Evolutionary conservation across 768 basidiomycete genomes (phyloP), one percentile per base, ranked within the genome.

Genomic region (Suillus luteus): DNA sequence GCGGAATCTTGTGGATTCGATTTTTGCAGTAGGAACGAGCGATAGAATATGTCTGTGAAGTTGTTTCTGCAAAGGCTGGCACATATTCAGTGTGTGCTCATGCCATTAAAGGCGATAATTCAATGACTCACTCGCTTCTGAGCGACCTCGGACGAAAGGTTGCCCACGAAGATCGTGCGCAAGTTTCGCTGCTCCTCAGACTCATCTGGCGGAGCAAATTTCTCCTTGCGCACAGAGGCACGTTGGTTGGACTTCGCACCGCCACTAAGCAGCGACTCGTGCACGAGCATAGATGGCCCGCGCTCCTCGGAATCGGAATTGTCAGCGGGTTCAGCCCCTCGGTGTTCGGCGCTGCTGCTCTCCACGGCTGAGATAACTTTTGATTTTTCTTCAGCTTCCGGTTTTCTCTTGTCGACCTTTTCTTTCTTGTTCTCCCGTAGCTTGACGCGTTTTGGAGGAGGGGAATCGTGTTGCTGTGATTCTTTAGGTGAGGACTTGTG

Each of bases 1-100:
- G 59, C 96, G 93, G 81, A 96, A 97, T 49, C 96, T 93, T 31
- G 87, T 84, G 5, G 95, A 95, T 71, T 99, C 96, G 66, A 97
- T 89, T 79, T 91, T 93, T 60, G 92, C 87, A 0, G 81, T 76
- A 3, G 92, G 88, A 15, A 92, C 81, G 65, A 85, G 82, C 1
- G 88, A 78, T 27, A 94, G 80, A 65, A 98, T 83, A 72, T 96
- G 92, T 33, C 85, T 82, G 65, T 87, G 87, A 35, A 99, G 79
- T 66, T 88, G 85, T 73, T 94, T 95, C 67, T 87, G 84, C 22
- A 87, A 71, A 11, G 90, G 82, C 95, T 97, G 67, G 3, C 46
- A 48, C 60, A 59, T 62, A 31, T n/a, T 37, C 15, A 46, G 65
- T 33, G 63, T 60, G 64, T 35, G 64, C 60, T 38, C 61, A 54